Base-by-base conservation (phyloP, 192 early-diverging fungal genomes). In the Entomortierella parvispora region DNA sequence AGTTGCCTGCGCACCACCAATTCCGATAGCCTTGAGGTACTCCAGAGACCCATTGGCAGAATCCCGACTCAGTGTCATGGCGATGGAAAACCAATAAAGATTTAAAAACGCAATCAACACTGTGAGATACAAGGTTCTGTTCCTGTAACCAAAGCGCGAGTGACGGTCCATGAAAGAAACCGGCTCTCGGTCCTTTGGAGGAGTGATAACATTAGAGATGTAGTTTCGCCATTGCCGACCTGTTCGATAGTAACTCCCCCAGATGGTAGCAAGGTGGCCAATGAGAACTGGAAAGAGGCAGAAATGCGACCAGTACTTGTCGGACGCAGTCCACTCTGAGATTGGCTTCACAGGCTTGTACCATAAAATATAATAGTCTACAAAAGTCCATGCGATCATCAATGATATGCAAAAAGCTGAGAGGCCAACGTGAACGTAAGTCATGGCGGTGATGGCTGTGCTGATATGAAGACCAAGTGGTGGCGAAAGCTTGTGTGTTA, bases 201-300 rank as follows among this genome's bases (percentile, higher is more conserved):
- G n/a, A 65, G 44, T 31, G 51, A 20, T 40, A 12, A 40, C 37
- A 40, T 40, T 40, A 40, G 37, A 9, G 37, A 40, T 40, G 37
- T 40, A 40, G 37, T 40, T 40, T 40, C 37, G 37, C 37, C 37
- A 40, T 40, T 40, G 37, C 37, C 37, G 37, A 22, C 51, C 62
- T 2, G 51, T 49, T 2, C 62, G 62, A 29, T 65, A 65, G 51
- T 65, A 65, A 37, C 51, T 48, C 4, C 62, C 62, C 62, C 62
- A 65, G 51, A 65, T 65, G 9, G 62, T 65, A 2, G 29, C 51
- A n/a, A 65, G 42, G 49, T 65, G 62, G 28, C 37, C 25, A 18
- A 65, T 17, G 42, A 65, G 32, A n/a, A 49, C 29, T 10, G 62
- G 62, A 1, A 53, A 25, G 8, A 65, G 33, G 15, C 51, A 65